Evolutionary conservation across 257 asterid genomes (phyloP), one percentile per base, ranked within the genome.

Genomic region (Solanum arcanum): DNA sequence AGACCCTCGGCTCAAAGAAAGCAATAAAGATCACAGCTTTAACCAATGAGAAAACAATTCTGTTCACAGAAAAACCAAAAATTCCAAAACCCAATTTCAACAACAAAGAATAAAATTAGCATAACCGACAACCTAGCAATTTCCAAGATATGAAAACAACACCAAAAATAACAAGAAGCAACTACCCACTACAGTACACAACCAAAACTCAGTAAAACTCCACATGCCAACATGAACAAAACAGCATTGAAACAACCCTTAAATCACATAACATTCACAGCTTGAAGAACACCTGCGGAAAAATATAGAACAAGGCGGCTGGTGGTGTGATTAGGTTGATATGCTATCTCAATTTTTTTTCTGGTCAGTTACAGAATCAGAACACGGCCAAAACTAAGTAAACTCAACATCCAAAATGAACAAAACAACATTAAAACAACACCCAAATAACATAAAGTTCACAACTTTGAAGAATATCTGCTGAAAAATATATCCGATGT

Each of bases 291-390:
- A 18, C 39, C 68, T 81, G 12, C 29, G 21, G 66, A 66, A 66
- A 66, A 66, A 66, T 25, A 66, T 66, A 25, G 73, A 82, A 27
- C 31, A 70, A 27, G 46, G 33, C 31, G 72, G 84, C 89, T 88
- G 77, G 64, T 88, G 39, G 52, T 52, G 46, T 33, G 86, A 87
- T 64, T 83, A 89, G 86, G 87, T 89, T 23, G 41, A 47, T 49
- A 39, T 64, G 62, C 72, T 70, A 77, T 82, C 37, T 86, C 64
- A 86, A 20, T 0, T 18, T 52, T 9, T 72, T 77, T 14, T 15
- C 89, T 88, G 89, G 90, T 90, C 90, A 88, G 87, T 83, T 70
- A 88, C 47, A 77, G 90, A 87, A 88, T 83, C 89, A 62, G 16
- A 62, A 62, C 70, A 62, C 16, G 1, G 31, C 31, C 16, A 62